A percentile compares a stretch with the other conserved stretches of the same genome.
These are phyloP conservation scores for Kwoniella sp. DNA, from an alignment of 768 basidiomycete genomes.

Conservation along the genomic window DNA sequence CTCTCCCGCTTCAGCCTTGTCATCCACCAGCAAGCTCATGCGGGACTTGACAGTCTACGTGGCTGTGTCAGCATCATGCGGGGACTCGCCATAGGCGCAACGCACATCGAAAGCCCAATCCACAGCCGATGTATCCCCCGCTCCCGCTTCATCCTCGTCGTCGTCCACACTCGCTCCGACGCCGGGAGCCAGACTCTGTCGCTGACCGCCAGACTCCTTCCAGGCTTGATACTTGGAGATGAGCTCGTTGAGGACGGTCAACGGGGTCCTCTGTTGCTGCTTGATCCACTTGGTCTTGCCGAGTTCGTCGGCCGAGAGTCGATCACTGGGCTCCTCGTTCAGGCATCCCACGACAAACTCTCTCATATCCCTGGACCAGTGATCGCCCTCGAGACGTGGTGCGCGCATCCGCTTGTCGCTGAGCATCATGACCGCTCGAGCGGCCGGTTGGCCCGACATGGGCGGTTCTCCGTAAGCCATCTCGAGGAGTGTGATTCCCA, in stretches of 20 bases:
- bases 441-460: slow-evolving; percentile 75
- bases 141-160: slow-evolving; percentile 46
- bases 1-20: slow-evolving; percentile 20
- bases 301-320: slow-evolving; percentile 83
- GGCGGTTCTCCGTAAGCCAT: slow-evolving; percentile 96
- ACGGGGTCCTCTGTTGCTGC: slow-evolving; percentile 61
- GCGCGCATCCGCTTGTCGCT: slow-evolving; percentile 67
- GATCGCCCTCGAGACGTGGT: slow-evolving; percentile 69
- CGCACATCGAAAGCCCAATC: slow-evolving; percentile 50
- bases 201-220: slow-evolving; percentile 63
- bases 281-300: slow-evolving; percentile 82
- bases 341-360: slow-evolving; percentile 83
- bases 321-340: slow-evolving; percentile 71
- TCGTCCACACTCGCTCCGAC: slow-evolving; percentile 57
- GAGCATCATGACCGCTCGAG: slow-evolving; percentile 84
- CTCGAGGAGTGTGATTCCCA: slow-evolving; percentile 93
- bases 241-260: slow-evolving; percentile 72
- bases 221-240: slow-evolving; percentile 71
- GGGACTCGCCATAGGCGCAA: neutral
- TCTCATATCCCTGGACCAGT: slow-evolving; percentile 77
- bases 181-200: slow-evolving; percentile 63
- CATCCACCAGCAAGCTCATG: slow-evolving; percentile 39
- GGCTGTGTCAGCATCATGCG: slow-evolving; percentile 1
- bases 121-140: slow-evolving; percentile 35
- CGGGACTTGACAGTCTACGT: slow-evolving; percentile 48